These are phyloP conservation scores for Mariannaea elegans DNA, from an alignment of 2,329 filamentous ascomycete species.

Conservation along the genomic window DNA sequence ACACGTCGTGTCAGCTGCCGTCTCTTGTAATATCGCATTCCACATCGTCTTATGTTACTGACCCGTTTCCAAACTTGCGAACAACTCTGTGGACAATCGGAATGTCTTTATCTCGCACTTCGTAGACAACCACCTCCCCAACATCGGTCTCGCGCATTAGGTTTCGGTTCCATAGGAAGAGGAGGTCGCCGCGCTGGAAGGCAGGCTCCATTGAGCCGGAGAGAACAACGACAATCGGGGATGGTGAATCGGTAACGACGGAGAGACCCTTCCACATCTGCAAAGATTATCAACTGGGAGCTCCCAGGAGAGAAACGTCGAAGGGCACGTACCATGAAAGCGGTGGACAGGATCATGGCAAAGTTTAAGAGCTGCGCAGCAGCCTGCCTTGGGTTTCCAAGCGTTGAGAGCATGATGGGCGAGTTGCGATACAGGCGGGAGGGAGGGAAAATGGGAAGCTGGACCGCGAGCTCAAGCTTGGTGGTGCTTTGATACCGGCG, in stretches of 20 bases:
- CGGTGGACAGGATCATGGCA: slow-evolving; percentile 86
- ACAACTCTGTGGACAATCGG: slow-evolving; percentile 96
- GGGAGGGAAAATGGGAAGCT: background rate
- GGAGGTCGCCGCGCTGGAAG: slow-evolving; percentile 79
- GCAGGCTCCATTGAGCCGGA: slow-evolving; percentile 87
- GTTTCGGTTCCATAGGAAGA: slow-evolving; percentile 81
- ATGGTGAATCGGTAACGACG: slow-evolving; percentile 77
- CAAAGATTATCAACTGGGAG: slow-evolving; percentile 27
- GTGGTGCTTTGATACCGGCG: slow-evolving; percentile 7
- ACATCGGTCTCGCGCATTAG: slow-evolving; percentile 63
- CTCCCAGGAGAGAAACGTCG: background rate
- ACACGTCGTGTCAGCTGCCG: slow-evolving; percentile 10
- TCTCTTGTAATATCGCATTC: background rate
- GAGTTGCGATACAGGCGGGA: background rate
- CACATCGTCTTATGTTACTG: slow-evolving; percentile 39
- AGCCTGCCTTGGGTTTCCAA: slow-evolving; percentile 81
- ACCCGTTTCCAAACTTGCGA: slow-evolving; percentile 72
- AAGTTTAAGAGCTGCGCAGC: slow-evolving; percentile 89
- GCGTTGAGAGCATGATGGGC: slow-evolving; percentile 69
- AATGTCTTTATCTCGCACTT: slow-evolving; percentile 92
- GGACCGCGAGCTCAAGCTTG: slow-evolving; percentile 5
- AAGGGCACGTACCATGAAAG: slow-evolving; percentile 76
- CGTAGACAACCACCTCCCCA: slow-evolving; percentile 72
- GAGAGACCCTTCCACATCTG: slow-evolving; percentile 90
- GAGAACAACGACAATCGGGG: slow-evolving; percentile 84